Percentiles rank a stretch among this genome's conserved stretches.
Evolutionary conservation across 2,329 filamentous ascomycete genomes (phyloP).

Genomic region (Knufia petricola): DNA sequence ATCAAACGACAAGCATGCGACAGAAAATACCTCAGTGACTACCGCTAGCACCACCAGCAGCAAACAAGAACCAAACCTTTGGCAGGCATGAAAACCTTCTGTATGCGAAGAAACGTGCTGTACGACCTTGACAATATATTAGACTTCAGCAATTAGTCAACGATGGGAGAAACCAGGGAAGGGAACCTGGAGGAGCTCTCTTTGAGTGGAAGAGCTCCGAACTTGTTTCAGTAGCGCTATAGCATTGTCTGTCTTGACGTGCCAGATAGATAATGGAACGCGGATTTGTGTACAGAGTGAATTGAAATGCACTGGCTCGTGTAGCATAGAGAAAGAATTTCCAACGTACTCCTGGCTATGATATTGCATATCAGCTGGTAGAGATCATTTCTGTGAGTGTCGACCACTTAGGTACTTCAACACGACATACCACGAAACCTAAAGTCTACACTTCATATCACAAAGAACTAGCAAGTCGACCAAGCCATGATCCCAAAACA

Average conservation of each 20-base stretch:
- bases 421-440: too few relatives aligned
- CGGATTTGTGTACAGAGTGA: constrained; percentile 4
- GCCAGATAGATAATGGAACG: constrained; percentile 5
- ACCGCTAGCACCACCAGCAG: constrained; percentile 5
- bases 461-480: too few relatives aligned
- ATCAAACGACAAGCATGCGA: neutral
- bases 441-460: too few relatives aligned
- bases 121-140: constrained; percentile 2
- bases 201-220: neutral
- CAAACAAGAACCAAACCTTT: neutral
- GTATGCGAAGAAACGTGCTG: neutral
- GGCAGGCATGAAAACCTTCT: neutral
- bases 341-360: too few relatives aligned
- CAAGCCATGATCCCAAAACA: too few relatives aligned
- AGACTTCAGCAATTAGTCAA: constrained; percentile 2
- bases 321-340: too few relatives aligned
- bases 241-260: neutral
- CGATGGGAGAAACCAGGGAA: neutral
- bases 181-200: neutral
- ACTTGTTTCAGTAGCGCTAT: constrained; percentile 6
- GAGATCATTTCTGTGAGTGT: too few relatives aligned
- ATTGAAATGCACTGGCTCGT: neutral
- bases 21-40: neutral
- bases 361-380: too few relatives aligned
- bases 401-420: too few relatives aligned